Percentiles rank a stretch among this genome's conserved stretches.
Conservation (phyloP, 441 rosid species). For the Adansonia grandidieri region DNA sequence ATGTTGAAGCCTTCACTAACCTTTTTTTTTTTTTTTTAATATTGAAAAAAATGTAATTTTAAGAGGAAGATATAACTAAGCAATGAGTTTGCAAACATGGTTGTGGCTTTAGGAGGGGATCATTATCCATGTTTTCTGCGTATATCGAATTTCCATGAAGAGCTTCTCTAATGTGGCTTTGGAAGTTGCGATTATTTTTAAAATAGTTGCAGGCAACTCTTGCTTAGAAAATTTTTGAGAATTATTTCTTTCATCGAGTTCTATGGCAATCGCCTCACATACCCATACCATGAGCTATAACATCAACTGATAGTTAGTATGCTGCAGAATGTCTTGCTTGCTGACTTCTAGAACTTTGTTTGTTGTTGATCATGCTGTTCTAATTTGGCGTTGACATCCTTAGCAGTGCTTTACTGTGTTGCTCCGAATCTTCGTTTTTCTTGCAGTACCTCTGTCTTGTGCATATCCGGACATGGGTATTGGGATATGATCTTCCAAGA, state of each 20-base stretch:
- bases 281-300: background rate
- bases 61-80: background rate
- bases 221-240: background rate
- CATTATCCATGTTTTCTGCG: background rate
- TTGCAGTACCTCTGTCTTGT: too few species aligned
- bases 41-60: background rate
- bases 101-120: background rate
- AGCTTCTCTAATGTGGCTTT: constrained; percentile 7
- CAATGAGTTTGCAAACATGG: background rate
- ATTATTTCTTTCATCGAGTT: background rate
- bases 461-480: too few species aligned
- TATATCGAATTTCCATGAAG: background rate
- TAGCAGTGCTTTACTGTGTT: background rate
- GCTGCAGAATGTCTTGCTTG: background rate
- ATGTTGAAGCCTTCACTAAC: background rate
- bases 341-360: background rate
- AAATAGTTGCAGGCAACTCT: background rate
- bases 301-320: background rate
- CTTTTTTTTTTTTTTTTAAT: background rate
- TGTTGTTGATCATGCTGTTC: background rate
- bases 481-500: too few species aligned
- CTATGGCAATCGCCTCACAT: background rate
- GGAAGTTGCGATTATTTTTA: background rate
- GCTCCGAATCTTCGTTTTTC: too few species aligned
- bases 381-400: background rate